Base-by-base conservation (phyloP, 2,329 filamentous ascomycete genomes). In the Beauveria asiatica region DNA sequence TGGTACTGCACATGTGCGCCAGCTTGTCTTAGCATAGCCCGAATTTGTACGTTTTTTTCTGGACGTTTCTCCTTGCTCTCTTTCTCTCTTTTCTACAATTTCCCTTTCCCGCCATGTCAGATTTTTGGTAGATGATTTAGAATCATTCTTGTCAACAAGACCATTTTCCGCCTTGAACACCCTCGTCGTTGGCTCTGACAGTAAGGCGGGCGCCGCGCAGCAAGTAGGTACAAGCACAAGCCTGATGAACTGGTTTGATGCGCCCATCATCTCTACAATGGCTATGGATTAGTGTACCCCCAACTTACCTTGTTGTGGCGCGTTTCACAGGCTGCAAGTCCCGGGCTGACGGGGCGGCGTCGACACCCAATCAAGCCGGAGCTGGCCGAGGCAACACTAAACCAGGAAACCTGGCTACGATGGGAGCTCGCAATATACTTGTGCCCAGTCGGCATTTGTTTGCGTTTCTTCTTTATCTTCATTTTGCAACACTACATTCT, bases 81-180 rank as follows among this genome's bases (percentile, higher is more conserved):
- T 53, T n/a, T n/a, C 5, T 49, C 11, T 13, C 11, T 37, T 13
- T 6, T 13, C 5, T 30, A 9, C 30, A 9, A n/a, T 17, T 9
- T 45, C 11, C 19, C 41, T 41, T 46, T 44, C 3, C 41, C 10
- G 10, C 9, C 6, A 10, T 17, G 19, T 13, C 10, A 8, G 8
- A 10, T 27, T 19, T 42, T 44, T 50, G 17, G 56, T 58, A 58
- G 56, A 58, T 50, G 37, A 58, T 57, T 30, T 58, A 51, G 56
- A 58, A 50, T 25, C 41, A 37, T 30, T 50, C n/a, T 52, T 17
- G 13, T 23, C 4, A 17, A 50, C 25, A 21, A 58, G 41, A 21
- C 23, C 16, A 46, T 56, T 49, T 49, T 37, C 19, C 27, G 21
- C 13, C 33, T 33, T 37, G 11, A 16, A 37, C 13, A 37, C 17